Conservation (phyloP, 2,329 filamentous ascomycete species). For the Xylaria sp. region DNA sequence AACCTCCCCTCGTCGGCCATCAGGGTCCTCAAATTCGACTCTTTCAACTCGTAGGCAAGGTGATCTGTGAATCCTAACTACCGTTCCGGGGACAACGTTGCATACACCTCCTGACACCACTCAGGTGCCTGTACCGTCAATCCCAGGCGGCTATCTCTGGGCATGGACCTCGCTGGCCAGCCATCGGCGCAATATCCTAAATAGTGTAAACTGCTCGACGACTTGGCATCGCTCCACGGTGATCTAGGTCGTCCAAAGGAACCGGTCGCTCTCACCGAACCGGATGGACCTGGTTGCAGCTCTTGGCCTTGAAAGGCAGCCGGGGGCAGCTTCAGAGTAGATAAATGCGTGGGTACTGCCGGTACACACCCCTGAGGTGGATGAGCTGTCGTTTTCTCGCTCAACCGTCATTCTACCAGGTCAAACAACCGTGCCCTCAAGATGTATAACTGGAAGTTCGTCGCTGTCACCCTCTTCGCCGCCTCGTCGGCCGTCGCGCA, state of each 20-base stretch:
- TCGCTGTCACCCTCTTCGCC: constrained; percentile 17
- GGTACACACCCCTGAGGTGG: not conserved
- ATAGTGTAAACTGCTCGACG: not conserved
- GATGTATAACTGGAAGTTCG: constrained; percentile 16
- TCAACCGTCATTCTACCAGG: not conserved
- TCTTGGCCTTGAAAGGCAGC: not conserved
- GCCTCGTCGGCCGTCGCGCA: constrained; percentile 10
- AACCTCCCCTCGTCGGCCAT: constrained; percentile 5
- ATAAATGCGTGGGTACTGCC: not conserved
- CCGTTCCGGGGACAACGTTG: too few relatives aligned
- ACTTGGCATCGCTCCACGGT: not conserved
- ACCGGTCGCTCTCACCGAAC: not conserved
- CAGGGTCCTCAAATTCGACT: constrained; percentile 12
- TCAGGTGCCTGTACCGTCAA: too few relatives aligned
- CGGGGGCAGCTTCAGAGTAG: not conserved
- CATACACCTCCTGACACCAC: too few relatives aligned
- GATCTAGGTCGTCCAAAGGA: not conserved
- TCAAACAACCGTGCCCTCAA: constrained; percentile 1
- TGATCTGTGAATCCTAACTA: not conserved
- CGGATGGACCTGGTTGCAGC: not conserved
- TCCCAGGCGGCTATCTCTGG: too few relatives aligned
- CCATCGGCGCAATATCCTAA: constrained; percentile 10
- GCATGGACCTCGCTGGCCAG: not conserved
- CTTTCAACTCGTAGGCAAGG: not conserved
- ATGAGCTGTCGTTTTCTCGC: not conserved